Evolutionary conservation across 1,139 yeast genomes (phyloP).

Genomic region (Taphrina flavorubra): DNA sequence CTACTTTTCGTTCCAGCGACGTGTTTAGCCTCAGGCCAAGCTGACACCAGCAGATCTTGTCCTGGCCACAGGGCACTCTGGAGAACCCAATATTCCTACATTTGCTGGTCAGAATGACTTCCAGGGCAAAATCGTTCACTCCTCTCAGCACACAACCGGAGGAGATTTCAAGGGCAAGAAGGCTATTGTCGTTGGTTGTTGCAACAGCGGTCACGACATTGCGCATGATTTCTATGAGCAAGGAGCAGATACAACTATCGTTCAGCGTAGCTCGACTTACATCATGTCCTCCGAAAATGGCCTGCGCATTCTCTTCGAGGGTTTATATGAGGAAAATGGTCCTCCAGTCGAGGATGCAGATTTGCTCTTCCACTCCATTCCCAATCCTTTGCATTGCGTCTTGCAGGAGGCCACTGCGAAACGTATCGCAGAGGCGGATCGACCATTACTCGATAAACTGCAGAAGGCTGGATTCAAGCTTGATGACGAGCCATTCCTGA

Average conservation of each 20-base stretch:
- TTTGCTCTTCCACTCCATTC: slow-evolving; percentile 52
- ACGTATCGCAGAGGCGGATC: slow-evolving; percentile 51
- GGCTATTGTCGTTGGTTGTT: slow-evolving; percentile 57
- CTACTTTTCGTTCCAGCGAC: neutral
- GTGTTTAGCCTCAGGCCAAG: no score
- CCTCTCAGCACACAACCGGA: slow-evolving; percentile 55
- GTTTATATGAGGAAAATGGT: slow-evolving; percentile 53
- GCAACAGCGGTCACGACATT: slow-evolving; percentile 58
- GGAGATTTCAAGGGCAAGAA: slow-evolving; percentile 54
- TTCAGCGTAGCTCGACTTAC: slow-evolving; percentile 57
- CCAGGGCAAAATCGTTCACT: slow-evolving; percentile 55
- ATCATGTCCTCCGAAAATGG: slow-evolving; percentile 55
- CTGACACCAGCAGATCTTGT: slow-evolving; percentile 48
- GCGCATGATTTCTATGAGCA: slow-evolving; percentile 57
- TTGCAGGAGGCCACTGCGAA: slow-evolving; percentile 53
- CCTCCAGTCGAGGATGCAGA: slow-evolving; percentile 55
- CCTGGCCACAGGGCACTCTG: slow-evolving; percentile 57
- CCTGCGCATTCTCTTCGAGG: slow-evolving; percentile 50
- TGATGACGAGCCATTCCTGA: slow-evolving; percentile 51
- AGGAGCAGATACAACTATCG: slow-evolving; percentile 56
- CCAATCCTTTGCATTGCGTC: slow-evolving; percentile 52
- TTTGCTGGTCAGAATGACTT: slow-evolving; percentile 54
- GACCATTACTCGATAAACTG: slow-evolving; percentile 51
- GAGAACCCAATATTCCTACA: slow-evolving; percentile 55
- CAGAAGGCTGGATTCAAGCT: slow-evolving; percentile 54